Conservation (phyloP, 176 grass and related monocot species). For the Rhynchospora tenuis region DNA sequence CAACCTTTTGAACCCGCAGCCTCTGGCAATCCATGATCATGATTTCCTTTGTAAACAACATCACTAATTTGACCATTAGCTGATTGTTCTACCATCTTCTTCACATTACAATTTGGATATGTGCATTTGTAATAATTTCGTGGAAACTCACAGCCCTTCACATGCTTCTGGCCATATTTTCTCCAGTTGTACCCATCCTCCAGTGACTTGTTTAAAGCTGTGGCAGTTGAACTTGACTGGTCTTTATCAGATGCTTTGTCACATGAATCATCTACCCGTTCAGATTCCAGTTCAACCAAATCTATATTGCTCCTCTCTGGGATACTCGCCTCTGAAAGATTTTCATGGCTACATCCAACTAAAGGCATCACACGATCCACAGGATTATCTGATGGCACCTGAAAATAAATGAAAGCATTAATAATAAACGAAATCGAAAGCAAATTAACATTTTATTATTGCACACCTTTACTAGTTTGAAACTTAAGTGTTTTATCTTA, state of each 20-base stretch:
- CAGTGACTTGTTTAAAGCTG: constrained; percentile 27
- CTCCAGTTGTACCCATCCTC: constrained; percentile 96
- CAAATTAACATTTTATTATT: not conserved
- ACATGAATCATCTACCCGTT: constrained; percentile 7
- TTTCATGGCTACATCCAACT: constrained; percentile 12
- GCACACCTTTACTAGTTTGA: not conserved
- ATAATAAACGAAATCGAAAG: not conserved
- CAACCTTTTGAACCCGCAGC: constrained; percentile 24
- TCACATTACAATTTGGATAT: constrained; percentile 65
- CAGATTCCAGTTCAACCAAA: not conserved
- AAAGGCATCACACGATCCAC: not conserved
- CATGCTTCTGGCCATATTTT: constrained; percentile 97
- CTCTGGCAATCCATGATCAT: constrained; percentile 79
- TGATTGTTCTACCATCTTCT: constrained; percentile 91
- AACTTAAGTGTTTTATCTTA: not conserved
- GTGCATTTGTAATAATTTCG: constrained; percentile 98
- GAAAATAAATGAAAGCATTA: not conserved
- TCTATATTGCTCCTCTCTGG: constrained; percentile 8
- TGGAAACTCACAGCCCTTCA: constrained; percentile 94
- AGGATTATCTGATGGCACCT: constrained; percentile 17
- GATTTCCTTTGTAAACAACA: constrained; percentile 85
- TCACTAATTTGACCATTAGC: constrained; percentile 67
- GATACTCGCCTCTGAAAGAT: not conserved
- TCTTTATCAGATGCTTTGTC: constrained; percentile 10
- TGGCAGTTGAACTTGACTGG: constrained; percentile 3